Base-by-base conservation (phyloP, 2,329 filamentous ascomycete genomes). In the Cladosporium austrohemisphaericum region DNA sequence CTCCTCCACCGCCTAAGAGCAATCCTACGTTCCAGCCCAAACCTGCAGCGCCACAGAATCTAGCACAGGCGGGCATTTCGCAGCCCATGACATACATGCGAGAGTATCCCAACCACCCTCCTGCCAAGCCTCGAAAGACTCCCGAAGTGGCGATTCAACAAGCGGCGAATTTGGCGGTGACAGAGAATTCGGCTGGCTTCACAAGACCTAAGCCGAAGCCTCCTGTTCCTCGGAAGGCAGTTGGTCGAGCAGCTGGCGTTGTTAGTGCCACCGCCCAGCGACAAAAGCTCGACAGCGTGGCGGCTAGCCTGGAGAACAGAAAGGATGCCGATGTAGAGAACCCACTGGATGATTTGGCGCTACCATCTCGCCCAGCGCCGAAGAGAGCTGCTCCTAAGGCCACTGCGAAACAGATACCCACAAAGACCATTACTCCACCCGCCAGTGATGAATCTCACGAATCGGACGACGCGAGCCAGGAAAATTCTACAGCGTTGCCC, bases 61-160 rank as follows among this genome's bases (percentile, higher is more conserved):
- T 60, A 10, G 47, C 55, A 16, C 52, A 60, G 36, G 38, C 56
- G 9, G 60, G 57, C 18, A 54, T 37, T 16, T 31, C 38, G 47
- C 8, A 60, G 52, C 7, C 61, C 4, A 50, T 65, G 13, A 59
- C 63, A 4, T 78, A 78, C 56, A 68, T 76, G 53, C 76, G 73
- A 52, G 75, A 78, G 53, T 77, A 76, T 54, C 73, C 74, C 3
- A 61, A 67, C 28, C 60, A 65, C 11, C 61, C 63, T 11, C 64
- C 66, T 7, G 62, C 54, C 20, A 62, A 61, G 44, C 52, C 60
- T n/a, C 59, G 55, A 28, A 63, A 60, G 29, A 54, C 60, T 11
- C 55, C 63, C 20, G 51, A 50, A 16, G 18, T 50, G 13, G 48
- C 48, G 14, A 50, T 50, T 20, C 31, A 45, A 11, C 38, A 50